Evolutionary conservation across 2,329 filamentous ascomycete genomes (phyloP), one percentile per base, ranked within the genome.

Genomic region (Sphaceloma murrayae): DNA sequence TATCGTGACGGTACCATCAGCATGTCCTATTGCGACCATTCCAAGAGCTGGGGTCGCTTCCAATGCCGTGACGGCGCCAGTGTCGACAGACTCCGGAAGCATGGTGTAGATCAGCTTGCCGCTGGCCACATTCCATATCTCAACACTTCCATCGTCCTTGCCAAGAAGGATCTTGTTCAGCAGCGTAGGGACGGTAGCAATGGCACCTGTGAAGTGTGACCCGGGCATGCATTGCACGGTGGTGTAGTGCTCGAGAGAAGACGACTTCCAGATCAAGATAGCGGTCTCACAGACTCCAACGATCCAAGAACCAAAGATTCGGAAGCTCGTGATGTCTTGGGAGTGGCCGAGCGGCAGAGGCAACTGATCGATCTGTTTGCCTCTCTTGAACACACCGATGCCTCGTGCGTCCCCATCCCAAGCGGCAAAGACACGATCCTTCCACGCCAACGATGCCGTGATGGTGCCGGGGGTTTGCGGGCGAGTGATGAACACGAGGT

Each of bases 101-200:
- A 98, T 80, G 2, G 87, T 93, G 62, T 95, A 93, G 19, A 98
- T 77, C 44, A 95, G 72, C 62, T 93, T 94, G 36, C 73, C 88
- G 3, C 85, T 94, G 59, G 83, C 93, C 49, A 98, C 70, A 58
- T 98, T 98, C 89, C 91, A 98, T 40, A 98, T 94, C 58, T 98
- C 91, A 6, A 95, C 80, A 62, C 80, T 82, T 5, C 91, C 91
- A 60, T 98, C 87, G 51, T 75, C 76, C 55, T 86, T 80, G 7
- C 86, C 93, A 2, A 86, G 83, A 52, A 96, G 86, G 33, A 98
- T 76, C 64, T 98, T 98, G 70, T 98, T 98, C 49, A 98, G 65
- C 62, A 87, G 94, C 0, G 91, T 96, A 1, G 89, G 88, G 81
- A 96, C 86, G 56, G 77, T 93, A 59, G 79, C 82, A 53, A 94